These are phyloP conservation scores for Nicotiana sylvestris DNA, from an alignment of 257 asterid species.

Conservation along the genomic window DNA sequence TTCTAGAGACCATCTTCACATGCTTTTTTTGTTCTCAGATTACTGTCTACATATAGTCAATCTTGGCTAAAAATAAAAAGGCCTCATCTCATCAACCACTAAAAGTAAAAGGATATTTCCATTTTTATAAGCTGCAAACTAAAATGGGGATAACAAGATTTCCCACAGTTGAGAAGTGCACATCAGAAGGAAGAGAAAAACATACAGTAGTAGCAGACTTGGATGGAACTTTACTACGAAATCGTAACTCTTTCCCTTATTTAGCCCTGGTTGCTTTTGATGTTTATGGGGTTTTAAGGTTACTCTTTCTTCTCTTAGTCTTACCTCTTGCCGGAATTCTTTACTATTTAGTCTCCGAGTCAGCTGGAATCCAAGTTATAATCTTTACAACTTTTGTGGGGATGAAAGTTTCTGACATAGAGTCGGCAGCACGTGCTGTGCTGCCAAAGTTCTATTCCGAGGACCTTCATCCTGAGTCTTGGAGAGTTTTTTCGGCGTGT, in stretches of 20 bases:
- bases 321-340: conserved; percentile 17
- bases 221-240: conserved; percentile 24
- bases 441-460: conserved; percentile 25
- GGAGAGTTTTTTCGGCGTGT: conserved; percentile 27
- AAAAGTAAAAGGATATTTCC: too few relatives aligned
- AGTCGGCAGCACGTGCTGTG: conserved; percentile 24
- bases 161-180: background rate
- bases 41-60: background rate
- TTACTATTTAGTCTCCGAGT: conserved; percentile 17
- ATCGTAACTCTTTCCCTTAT: conserved; percentile 20
- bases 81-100: too few relatives aligned
- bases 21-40: background rate
- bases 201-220: conserved; percentile 9
- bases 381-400: conserved; percentile 27
- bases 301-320: conserved; percentile 21
- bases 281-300: conserved; percentile 27
- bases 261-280: conserved; percentile 33
- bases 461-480: conserved; percentile 31
- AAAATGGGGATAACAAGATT: background rate
- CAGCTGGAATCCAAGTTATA: conserved; percentile 17
- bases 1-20: background rate
- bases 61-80: too few relatives aligned
- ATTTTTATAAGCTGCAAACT: background rate
- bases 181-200: background rate
- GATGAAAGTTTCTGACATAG: conserved; percentile 17